A percentile compares a stretch with the other conserved stretches of the same genome.
phyloP scores from a whole-genome alignment of 441 rosid genomes.

The Rhodomyrtus psidioides region DNA sequence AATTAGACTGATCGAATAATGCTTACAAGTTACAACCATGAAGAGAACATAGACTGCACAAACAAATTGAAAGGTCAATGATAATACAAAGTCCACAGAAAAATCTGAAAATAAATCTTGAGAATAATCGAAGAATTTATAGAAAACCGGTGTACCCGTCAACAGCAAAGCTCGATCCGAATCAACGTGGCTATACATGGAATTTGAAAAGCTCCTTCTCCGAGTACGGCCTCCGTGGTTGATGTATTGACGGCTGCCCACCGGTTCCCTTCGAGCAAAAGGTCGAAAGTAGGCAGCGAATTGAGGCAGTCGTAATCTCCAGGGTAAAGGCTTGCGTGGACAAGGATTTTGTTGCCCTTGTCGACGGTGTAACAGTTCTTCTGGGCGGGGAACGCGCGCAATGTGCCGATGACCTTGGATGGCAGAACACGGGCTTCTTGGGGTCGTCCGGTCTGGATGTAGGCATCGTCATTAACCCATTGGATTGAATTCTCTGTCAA shows the following conservation, averaged over 20 bases:
- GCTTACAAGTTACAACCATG: neutral
- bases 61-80: accelerated
- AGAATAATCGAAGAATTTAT: neutral
- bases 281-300: conserved; percentile 36
- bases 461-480: neutral
- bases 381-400: conserved; percentile 20
- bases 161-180: neutral
- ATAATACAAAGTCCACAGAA: neutral
- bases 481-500: neutral
- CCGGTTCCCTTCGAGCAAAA: conserved; percentile 41
- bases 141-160: neutral
- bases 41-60: neutral
- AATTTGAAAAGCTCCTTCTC: neutral
- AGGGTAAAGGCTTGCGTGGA: conserved; percentile 31
- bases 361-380: conserved; percentile 36
- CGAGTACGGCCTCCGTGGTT: neutral
- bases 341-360: conserved; percentile 20
- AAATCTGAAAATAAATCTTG: neutral
- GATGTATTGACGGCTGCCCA: conserved; percentile 30
- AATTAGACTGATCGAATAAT: neutral
- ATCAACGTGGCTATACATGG: neutral
- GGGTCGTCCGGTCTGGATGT: neutral
- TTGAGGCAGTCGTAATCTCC: conserved; percentile 37
- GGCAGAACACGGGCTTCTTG: neutral
- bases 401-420: neutral